Percentiles rank a stretch among this genome's conserved stretches.
Evolutionary conservation across 2,329 filamentous ascomycete species (phyloP).

Genomic region (Podosphaera aphanis): DNA sequence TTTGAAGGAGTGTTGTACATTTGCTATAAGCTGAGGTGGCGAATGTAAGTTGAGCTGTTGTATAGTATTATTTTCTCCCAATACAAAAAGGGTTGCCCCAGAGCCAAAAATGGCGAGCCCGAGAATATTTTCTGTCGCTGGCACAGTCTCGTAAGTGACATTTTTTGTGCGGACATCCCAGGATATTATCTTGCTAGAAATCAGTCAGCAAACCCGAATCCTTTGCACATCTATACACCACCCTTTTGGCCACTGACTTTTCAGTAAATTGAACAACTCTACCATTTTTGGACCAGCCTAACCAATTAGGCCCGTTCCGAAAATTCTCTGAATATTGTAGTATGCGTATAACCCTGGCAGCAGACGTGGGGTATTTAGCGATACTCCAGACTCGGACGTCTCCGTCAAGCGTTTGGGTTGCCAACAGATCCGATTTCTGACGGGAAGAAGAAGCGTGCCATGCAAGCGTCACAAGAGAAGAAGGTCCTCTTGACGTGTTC

Average conservation of each 20-base stretch:
- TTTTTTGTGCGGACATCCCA: slow-evolving; percentile 99
- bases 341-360: slow-evolving; percentile 71
- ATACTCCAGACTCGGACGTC: slow-evolving; percentile 94
- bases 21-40: slow-evolving; percentile 55
- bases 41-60: slow-evolving; percentile 92
- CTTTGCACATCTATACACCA: background rate
- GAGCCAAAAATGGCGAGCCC: slow-evolving; percentile 76
- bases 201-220: no score
- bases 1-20: slow-evolving; percentile 49
- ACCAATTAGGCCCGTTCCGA: slow-evolving; percentile 67
- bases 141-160: slow-evolving; percentile 71
- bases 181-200: slow-evolving; percentile 55
- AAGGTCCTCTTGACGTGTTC: slow-evolving; percentile 61
- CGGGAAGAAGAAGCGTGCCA: slow-evolving; percentile 95
- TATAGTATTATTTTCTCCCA: slow-evolving; percentile 68
- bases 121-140: slow-evolving; percentile 57
- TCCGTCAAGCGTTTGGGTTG: slow-evolving; percentile 74
- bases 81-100: slow-evolving; percentile 74
- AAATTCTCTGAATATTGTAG: slow-evolving; percentile 58
- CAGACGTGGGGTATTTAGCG: slow-evolving; percentile 52
- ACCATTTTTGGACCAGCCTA: slow-evolving; percentile 95
- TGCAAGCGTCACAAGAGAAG: slow-evolving; percentile 62
- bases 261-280: slow-evolving; percentile 83
- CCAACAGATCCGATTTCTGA: slow-evolving; percentile 95
- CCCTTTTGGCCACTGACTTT: slow-evolving; percentile 36